A percentile compares a stretch with the other conserved stretches of the same genome.
Conservation (phyloP, 345 rosid genomes). For the Gossypium mustelinum region DNA sequence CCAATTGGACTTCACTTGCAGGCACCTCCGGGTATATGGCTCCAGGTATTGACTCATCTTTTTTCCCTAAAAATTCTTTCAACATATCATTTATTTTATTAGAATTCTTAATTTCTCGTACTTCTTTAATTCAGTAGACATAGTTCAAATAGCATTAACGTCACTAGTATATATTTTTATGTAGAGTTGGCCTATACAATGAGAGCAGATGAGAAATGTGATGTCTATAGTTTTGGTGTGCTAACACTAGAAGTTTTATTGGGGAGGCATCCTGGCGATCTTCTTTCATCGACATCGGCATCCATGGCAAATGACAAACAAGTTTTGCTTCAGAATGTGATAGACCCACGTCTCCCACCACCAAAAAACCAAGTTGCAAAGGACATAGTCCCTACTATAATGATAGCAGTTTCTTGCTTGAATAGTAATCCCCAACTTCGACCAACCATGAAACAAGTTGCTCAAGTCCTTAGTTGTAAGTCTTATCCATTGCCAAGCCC, state of each 20-base stretch:
- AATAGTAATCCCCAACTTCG: background rate
- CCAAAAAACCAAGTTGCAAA: background rate
- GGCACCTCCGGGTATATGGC: too few relatives aligned
- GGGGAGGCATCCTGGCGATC: constrained; percentile 9
- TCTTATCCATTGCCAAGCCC: background rate
- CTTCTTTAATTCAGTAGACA: background rate
- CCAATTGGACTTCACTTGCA: too few relatives aligned
- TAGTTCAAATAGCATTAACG: background rate
- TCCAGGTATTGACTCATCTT: too few relatives aligned
- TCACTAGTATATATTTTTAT: background rate
- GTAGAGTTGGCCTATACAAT: constrained; percentile 14
- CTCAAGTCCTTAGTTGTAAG: background rate
- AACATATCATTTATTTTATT: background rate
- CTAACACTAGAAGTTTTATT: background rate
- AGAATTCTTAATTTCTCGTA: background rate
- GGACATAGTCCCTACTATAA: background rate
- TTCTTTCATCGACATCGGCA: background rate
- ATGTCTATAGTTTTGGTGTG: constrained; percentile 4
- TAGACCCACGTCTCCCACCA: background rate
- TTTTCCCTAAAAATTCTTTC: background rate
- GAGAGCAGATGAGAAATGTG: background rate
- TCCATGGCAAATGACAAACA: background rate
- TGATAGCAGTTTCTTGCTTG: background rate
- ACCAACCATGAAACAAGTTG: background rate
- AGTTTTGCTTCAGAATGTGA: background rate